Base-by-base conservation (phyloP, 768 basidiomycete species). In the Phylloporus scabripes region DNA sequence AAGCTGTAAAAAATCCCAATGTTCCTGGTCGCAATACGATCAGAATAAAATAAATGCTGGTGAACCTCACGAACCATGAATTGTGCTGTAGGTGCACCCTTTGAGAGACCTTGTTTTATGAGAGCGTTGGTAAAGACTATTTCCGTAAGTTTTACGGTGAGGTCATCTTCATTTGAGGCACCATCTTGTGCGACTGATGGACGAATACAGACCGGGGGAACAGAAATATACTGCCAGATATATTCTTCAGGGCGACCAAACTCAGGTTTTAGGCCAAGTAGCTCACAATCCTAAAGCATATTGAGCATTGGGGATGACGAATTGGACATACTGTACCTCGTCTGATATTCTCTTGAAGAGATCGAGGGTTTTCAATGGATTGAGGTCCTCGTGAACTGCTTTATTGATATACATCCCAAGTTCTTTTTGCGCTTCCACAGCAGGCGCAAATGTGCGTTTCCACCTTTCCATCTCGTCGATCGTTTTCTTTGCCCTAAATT, bases 171-270 rank as follows among this genome's bases (percentile, higher is more conserved):
- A 58, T 96, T 99, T 21, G 92, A 96, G 33, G 95, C 95, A 5
- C 92, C 93, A 60, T 99, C 96, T 67, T 98, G 96, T 0, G 90
- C 87, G 1, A 99, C 96, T 3, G 93, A 96, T 0, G 96, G 96
- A 40, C 96, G 82, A 48, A 99, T 99, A 63, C 92, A 94, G 17
- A 96, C 92, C 0, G 96, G 96, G 34, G 96, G 96, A 26, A 99
- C 96, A 20, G 93, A 95, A 12, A 99, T 81, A 67, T 97, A 99
- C 67, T 98, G 95, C 95, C 96, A 99, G 45, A 99, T 82, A 60
- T 92, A 96, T 65, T 97, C 89, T 71, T 99, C 96, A 9, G 96
- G 96, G 46, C 96, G 73, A 41, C 95, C 94, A 61, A 83, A 84
- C 12, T 78, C 78, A 1, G 96, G 96, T 49, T 89, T 83, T 50